Base-by-base conservation (phyloP, 345 rosid genomes). In the Eucalyptus cloeziana region DNA sequence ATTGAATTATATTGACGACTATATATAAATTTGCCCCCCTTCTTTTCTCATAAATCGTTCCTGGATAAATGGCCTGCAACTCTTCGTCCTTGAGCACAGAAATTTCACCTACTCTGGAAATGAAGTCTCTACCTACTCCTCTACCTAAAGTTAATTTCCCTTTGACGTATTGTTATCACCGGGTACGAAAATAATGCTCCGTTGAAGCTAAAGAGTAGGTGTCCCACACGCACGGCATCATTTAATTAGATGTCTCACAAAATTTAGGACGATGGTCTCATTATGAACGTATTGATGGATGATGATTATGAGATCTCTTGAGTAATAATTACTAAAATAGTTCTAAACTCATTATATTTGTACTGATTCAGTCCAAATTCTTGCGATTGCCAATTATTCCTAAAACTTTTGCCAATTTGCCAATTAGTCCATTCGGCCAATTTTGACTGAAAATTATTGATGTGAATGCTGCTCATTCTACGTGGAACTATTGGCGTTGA, bases 401-500 rank as follows among this genome's bases (percentile, higher is more conserved):
- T 54, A 52, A 52, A 19, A 7, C 2, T 52, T 52, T 52, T 52
- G 58, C 22, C 7, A 52, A 52, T 52, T 52, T 19, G 58, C 24
- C 24, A 52, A 19, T 54, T 54, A 21, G 24, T 54, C 5, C 1
- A 21, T 19, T 15, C 3, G 10, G 10, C 4, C 10, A 19, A 21
- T 54, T 54, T 54, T 54, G 1, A 21, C 0, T 6, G 1, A 5
- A 54, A 54, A 54, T 52, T 1, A 52, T 52, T 52, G 24, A 52
- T 19, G 10, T 52, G 10, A 17, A 7, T 52, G 1, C 1, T 52
- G 1, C 7, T 50, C 3, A 0, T 50, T 50, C 21, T 15, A 50
- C 1, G 3, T 3, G 7, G 3, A 50, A 50, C 3, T 50, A 0
- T 21, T 54, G 10, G 25, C 2, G 10, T 17, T 7, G 24, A 54